Conservation (phyloP, 108 stramenopile genomes). For the Cyclotella cryptica region DNA sequence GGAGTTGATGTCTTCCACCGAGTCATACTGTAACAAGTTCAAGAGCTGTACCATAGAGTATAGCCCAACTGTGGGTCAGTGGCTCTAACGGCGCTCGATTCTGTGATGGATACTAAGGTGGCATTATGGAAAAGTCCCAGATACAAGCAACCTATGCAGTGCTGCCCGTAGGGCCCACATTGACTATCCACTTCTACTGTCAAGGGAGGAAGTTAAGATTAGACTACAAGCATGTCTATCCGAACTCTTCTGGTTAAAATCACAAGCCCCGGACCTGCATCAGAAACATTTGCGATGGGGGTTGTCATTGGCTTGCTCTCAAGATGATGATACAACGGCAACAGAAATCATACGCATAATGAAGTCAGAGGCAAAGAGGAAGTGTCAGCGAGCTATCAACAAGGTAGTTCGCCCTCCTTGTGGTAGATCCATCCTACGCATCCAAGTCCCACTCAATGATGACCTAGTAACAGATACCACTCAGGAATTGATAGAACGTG, state of each 20-base stretch:
- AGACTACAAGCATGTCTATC: neutral
- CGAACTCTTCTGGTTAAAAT: neutral
- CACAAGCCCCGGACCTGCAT: neutral
- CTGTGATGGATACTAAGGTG: too few species aligned
- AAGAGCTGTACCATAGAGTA: too few species aligned
- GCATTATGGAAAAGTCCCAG: constrained; percentile 13
- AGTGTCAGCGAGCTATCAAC: neutral
- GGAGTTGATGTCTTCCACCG: too few species aligned
- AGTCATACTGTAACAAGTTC: too few species aligned
- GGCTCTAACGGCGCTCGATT: too few species aligned
- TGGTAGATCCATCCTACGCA: neutral
- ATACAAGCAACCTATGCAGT: neutral
- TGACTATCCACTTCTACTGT: neutral
- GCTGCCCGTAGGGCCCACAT: neutral
- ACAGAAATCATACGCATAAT: too few species aligned
- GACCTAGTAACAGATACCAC: too few species aligned
- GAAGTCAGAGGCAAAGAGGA: neutral
- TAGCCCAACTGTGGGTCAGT: too few species aligned
- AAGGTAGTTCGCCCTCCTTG: too few species aligned
- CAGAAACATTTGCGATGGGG: neutral
- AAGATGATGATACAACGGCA: neutral
- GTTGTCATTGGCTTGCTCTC: neutral
- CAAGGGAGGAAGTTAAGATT: neutral
- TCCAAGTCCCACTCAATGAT: neutral
- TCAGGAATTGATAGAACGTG: too few species aligned